Percentiles rank a stretch among this genome's conserved stretches.
Conservation (phyloP, 129 eudicot species). For the Arctium minus region DNA sequence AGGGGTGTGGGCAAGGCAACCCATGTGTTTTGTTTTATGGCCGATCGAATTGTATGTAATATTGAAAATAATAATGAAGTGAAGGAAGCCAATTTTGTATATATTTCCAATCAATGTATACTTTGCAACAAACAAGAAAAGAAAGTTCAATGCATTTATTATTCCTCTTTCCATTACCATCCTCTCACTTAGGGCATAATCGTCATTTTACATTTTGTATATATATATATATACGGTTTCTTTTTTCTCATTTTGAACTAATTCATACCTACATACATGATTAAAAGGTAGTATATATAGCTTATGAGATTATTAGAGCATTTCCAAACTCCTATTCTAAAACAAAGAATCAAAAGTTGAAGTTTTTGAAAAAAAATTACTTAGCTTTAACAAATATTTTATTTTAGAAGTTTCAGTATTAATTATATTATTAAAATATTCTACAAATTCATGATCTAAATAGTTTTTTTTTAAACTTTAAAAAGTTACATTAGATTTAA, state of each 20-base stretch:
- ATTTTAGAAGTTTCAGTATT: no score
- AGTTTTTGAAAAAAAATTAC: no score
- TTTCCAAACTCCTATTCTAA: no score
- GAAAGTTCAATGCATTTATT: background rate
- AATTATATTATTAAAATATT: no score
- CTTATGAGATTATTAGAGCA: no score
- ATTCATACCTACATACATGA: background rate
- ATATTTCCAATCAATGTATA: conserved; percentile 8
- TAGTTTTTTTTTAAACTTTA: no score
- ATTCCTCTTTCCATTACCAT: background rate
- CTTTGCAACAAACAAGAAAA: conserved; percentile 25
- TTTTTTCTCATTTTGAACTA: background rate
- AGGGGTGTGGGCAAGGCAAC: conserved; percentile 29
- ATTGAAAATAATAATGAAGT: background rate
- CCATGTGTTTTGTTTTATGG: conserved; percentile 36
- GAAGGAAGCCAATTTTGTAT: conserved; percentile 9
- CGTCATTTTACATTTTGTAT: background rate
- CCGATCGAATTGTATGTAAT: conserved; percentile 4
- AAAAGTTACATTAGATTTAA: no score
- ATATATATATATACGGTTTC: background rate
- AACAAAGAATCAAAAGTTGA: no score
- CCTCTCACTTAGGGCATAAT: background rate
- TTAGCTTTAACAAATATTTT: no score
- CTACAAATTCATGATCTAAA: no score
- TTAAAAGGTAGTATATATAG: no score